phyloP scores from a whole-genome alignment of 2,329 filamentous ascomycete genomes.

The Cytospora piceae region DNA sequence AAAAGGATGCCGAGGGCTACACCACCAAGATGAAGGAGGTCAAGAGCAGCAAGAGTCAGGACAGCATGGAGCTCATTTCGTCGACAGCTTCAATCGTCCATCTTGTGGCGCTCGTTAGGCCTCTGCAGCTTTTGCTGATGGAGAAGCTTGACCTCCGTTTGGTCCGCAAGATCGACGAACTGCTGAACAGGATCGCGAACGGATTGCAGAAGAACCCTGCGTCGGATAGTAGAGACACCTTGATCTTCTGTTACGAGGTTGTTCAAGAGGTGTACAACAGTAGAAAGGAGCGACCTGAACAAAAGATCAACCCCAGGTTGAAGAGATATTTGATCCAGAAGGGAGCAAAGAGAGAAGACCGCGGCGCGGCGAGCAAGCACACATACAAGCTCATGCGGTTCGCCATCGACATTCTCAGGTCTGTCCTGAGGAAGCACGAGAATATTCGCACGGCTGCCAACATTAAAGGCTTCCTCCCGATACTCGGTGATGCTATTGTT shows the following conservation, averaged over 20 bases:
- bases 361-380: constrained; percentile 75
- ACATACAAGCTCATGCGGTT: constrained; percentile 88
- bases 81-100: constrained; percentile 76
- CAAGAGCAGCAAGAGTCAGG: constrained; percentile 96
- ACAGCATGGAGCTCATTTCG: constrained; percentile 92
- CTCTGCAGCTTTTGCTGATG: constrained; percentile 75
- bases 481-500: constrained; percentile 85
- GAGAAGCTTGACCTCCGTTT: constrained; percentile 84
- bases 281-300: constrained; percentile 53
- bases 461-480: constrained; percentile 81
- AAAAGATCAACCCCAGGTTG: constrained; percentile 64
- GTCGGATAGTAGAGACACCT: constrained; percentile 75
- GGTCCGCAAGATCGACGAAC: constrained; percentile 86
- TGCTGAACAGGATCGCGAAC: constrained; percentile 80
- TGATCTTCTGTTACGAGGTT: constrained; percentile 95
- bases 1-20: constrained; percentile 97
- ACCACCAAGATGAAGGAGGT: constrained; percentile 95
- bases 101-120: constrained; percentile 75
- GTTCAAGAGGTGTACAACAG: constrained; percentile 83
- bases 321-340: constrained; percentile 81
- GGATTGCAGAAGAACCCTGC: constrained; percentile 83
- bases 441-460: constrained; percentile 79
- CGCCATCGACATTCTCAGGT: constrained; percentile 82
- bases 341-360: constrained; percentile 73
- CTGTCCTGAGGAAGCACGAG: constrained; percentile 84